Base-by-base conservation (phyloP, 2,329 filamentous ascomycete genomes). In the Diaporthe citrichinensis region DNA sequence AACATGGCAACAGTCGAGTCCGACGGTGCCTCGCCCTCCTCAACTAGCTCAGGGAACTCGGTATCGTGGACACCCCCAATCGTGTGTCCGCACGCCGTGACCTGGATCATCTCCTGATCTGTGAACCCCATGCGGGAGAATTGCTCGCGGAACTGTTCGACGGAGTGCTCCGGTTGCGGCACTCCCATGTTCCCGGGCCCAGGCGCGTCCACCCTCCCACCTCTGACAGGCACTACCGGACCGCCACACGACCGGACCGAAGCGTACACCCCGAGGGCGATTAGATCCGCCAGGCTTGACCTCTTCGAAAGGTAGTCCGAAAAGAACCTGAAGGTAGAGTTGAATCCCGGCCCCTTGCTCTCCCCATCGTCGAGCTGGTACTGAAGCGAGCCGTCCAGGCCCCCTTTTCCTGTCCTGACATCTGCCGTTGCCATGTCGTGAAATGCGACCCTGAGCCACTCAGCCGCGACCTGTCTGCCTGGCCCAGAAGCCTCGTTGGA, bases 401-500 rank as follows among this genome's bases (percentile, higher is more conserved):
- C 90, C 44, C 90, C 90, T 17, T 80, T 81, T 39, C 84, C 83
- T n/a, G 82, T 83, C 72, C 82, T 85, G 20, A 84, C 80, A 76
- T 88, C 89, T 36, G 85, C 87, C 4, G 89, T 90, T 5, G 88
- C 85, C 87, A 91, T 90, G 80, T 92, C 90, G 81, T 91, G 90
- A 76, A 91, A 91, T 34, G 86, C 90, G 2, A 88, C 86, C 53
- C 90, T 85, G 41, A 92, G 81, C 90, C 90, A 92, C 81, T 91
- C 89, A 10, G 90, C 90, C 12, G 90, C 88, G 61, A 88, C 89
- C 51, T 88, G 85, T 68, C 90, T 87, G 69, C 89, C 90, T 7
- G 86, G 83, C 1, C 87, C 88, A 2, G 86, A 85, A 44, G 85
- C 85, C 72, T 88, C 85, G 76, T 84, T 88, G 46, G 83, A 84